Evolutionary conservation across 306 rosid genomes (phyloP).

Genomic region (Boehmeria nivea): DNA sequence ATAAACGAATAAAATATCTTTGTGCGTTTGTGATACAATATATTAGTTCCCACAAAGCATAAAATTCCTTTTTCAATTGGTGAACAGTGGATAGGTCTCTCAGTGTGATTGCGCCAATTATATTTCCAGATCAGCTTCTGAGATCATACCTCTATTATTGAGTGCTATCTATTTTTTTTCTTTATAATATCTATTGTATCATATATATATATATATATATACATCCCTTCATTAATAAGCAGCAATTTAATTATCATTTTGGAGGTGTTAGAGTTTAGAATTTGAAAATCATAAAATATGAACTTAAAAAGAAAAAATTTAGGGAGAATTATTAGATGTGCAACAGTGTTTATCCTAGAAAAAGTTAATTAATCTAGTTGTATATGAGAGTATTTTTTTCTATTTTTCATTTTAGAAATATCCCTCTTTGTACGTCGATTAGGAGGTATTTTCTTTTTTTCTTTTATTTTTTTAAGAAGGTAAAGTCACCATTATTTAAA

Average conservation of each 20-base stretch:
- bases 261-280: background rate
- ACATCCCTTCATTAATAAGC: background rate
- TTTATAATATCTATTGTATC: background rate
- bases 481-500: too few species aligned
- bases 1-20: background rate
- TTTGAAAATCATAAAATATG: background rate
- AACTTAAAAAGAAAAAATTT: background rate
- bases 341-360: too few species aligned
- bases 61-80: background rate
- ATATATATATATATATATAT: background rate
- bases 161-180: background rate
- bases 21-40: background rate
- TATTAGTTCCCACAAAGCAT: constrained; percentile 3
- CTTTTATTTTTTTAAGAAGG: too few species aligned
- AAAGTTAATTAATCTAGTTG: too few species aligned
- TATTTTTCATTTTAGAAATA: too few species aligned
- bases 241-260: background rate
- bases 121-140: constrained; percentile 1
- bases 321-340: too few species aligned
- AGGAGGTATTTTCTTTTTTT: too few species aligned
- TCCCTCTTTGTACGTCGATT: too few species aligned
- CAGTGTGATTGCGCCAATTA: background rate
- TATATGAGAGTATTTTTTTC: too few species aligned
- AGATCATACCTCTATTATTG: constrained; percentile 16
- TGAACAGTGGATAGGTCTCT: constrained; percentile 4